Conservation (phyloP, 78 protist genomes). For the Dictyostelium brefeldianum region DNA sequence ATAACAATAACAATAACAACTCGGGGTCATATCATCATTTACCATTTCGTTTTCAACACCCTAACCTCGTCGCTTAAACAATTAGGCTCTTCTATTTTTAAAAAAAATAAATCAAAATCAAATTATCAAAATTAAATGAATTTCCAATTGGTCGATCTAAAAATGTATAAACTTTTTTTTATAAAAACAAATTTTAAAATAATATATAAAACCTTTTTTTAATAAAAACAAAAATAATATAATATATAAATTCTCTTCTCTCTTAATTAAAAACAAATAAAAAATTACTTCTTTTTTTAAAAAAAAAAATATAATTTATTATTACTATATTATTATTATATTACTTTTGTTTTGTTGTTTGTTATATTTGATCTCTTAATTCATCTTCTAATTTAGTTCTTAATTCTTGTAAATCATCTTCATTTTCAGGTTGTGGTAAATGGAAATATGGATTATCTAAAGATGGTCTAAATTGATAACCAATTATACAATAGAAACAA, state of each 20-base stretch:
- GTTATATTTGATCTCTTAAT: background rate
- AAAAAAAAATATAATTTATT: background rate
- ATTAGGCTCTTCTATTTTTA: background rate
- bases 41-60: background rate
- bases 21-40: background rate
- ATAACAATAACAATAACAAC: background rate
- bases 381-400: background rate
- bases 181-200: too few species aligned
- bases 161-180: too few species aligned
- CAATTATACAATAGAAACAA: constrained; percentile 75
- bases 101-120: background rate
- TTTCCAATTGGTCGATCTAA: too few species aligned
- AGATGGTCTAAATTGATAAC: constrained; percentile 81
- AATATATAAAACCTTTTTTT: too few species aligned
- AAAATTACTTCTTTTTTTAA: background rate
- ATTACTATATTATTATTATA: background rate
- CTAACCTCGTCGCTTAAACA: background rate
- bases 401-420: background rate
- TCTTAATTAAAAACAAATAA: background rate
- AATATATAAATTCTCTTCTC: background rate
- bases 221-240: too few species aligned
- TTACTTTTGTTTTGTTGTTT: background rate
- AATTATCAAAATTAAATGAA: background rate
- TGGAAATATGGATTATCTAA: constrained; percentile 62
- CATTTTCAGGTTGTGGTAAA: constrained; percentile 43